A percentile compares a stretch with the other conserved stretches of the same genome.
These are phyloP conservation scores for Trichoderma semiorbis DNA, from an alignment of 2,329 filamentous ascomycete genomes.

Conservation along the genomic window DNA sequence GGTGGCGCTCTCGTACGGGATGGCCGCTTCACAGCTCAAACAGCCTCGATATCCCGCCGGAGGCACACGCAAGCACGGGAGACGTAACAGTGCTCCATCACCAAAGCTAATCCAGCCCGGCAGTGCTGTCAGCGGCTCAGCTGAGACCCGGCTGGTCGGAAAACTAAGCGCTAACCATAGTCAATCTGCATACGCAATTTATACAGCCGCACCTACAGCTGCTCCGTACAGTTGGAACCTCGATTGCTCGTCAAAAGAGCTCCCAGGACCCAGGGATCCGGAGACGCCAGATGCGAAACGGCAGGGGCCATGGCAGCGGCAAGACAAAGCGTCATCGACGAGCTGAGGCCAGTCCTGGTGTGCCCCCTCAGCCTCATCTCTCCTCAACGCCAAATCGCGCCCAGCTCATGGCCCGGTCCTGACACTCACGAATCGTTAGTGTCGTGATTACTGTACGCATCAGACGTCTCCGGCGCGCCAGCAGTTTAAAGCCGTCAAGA, in stretches of 20 bases:
- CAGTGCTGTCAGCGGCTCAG: slow-evolving; percentile 11
- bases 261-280: slow-evolving; percentile 6
- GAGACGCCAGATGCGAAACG: not conserved
- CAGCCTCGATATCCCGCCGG: not conserved
- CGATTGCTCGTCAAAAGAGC: not conserved
- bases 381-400: slow-evolving; percentile 13
- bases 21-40: not conserved
- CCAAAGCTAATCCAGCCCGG: slow-evolving; percentile 6
- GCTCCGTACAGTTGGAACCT: not conserved
- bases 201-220: not conserved
- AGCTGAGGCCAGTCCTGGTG: not conserved
- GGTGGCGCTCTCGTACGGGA: not conserved
- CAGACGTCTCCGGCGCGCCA: not conserved
- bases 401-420: not conserved
- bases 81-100: not conserved
- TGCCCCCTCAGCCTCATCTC: not conserved
- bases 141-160: slow-evolving; percentile 9
- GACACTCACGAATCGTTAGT: slow-evolving; percentile 5
- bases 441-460: not conserved
- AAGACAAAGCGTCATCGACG: slow-evolving; percentile 1
- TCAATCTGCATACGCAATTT: slow-evolving; percentile 13
- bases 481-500: not conserved
- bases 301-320: not conserved
- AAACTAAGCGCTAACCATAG: slow-evolving; percentile 12
- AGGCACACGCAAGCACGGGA: not conserved